Evolutionary conservation across 768 basidiomycete species (phyloP).

Genomic region (Hypholoma fasciculare): DNA sequence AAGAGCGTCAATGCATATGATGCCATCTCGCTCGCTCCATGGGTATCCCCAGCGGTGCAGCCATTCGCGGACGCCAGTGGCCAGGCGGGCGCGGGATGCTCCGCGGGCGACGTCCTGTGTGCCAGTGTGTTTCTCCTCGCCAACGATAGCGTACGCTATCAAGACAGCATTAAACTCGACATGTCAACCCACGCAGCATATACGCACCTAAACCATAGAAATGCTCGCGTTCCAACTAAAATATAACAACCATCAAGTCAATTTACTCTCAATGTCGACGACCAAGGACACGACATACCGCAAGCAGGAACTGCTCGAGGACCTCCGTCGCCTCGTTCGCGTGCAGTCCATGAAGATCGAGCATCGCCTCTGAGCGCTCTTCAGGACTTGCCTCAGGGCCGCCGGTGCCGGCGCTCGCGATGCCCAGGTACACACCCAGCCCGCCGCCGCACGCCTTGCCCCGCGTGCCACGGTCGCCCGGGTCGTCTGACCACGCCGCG

Average conservation of each 20-base stretch:
- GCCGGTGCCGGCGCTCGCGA: conserved; percentile 61
- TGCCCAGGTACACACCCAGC: conserved; percentile 85
- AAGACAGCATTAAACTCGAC: conserved; percentile 4
- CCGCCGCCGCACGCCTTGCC: conserved; percentile 81
- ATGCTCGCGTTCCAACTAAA: conserved; percentile 84
- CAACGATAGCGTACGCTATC: conserved; percentile 84
- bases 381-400: conserved; percentile 62
- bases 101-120: conserved; percentile 84
- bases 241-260: not conserved
- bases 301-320: conserved; percentile 83
- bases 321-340: conserved; percentile 92
- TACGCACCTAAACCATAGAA: conserved; percentile 80
- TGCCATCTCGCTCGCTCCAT: conserved; percentile 91
- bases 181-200: not conserved
- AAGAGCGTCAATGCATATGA: conserved; percentile 84
- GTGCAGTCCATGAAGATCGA: conserved; percentile 94
- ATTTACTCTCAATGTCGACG: not conserved
- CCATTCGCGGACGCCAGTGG: conserved; percentile 88
- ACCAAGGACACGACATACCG: conserved; percentile 52
- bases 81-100: conserved; percentile 79
- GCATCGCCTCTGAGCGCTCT: conserved; percentile 84
- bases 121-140: conserved; percentile 95
- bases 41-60: conserved; percentile 94
- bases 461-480: conserved; percentile 69
- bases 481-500: conserved; percentile 79